Evolutionary conservation across 2,329 filamentous ascomycete species (phyloP), one percentile per base, ranked within the genome.

Genomic region (Bipolaris sorokiniana): DNA sequence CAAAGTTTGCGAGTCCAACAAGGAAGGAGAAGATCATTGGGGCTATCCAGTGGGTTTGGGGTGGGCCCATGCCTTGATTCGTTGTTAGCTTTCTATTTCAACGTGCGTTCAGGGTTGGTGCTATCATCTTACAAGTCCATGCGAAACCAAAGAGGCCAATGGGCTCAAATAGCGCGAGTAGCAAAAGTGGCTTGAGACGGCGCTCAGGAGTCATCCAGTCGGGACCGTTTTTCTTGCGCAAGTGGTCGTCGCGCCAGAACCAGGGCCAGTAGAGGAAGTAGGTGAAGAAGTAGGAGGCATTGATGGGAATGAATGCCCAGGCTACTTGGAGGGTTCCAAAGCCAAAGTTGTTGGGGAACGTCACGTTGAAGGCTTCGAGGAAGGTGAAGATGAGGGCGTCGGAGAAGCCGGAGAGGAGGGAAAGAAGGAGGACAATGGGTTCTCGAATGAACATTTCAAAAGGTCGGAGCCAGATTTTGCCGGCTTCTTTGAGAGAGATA

Each of bases 341-440:
- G 20, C 76, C 70, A 84, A 88, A 91, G 46, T 69, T 68, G 66
- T 90, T 86, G 5, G 78, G 75, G 66, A 90, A 89, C 1, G 91
- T 88, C 5, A 89, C 79, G 0, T 78, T 77, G 65, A 90, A 91
- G 0, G 85, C 88, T 71, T 91, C 87, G 48, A 91, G 86, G 71
- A 89, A 90, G 76, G 89, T 90, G 78, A 91, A 92, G 75, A 92
- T 91, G 13, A 92, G 82, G 3, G 88, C 88, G 56, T 92, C 89
- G 3, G 85, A 87, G 79, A 92, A 92, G 28, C 90, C 89, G 1
- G 85, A 88, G 1, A 92, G 84, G 0, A 91, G 82, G 1, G 89
- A 91, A 6, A 91, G 80, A 22, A 84, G 85, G 11, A 89, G 77
- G 9, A 92, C 89, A 56, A 92, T 91, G 6, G 89, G 89, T 75